Evolutionary conservation across 208 protist genomes (phyloP).

Genomic region (Tritrichomonas musculus): DNA sequence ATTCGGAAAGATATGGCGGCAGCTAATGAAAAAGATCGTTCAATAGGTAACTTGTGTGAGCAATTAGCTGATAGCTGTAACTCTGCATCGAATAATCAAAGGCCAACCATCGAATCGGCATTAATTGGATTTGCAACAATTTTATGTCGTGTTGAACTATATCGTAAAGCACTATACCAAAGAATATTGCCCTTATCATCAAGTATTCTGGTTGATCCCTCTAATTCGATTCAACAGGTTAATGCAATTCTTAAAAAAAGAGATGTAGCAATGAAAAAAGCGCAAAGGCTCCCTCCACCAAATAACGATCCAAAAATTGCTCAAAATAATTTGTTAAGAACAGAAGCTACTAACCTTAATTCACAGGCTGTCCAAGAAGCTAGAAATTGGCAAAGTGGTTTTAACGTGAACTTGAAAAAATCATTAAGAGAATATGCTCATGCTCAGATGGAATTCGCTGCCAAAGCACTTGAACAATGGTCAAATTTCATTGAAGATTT

Average conservation of each 20-base stretch:
- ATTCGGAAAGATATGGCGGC: background rate
- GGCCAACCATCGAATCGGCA: background rate
- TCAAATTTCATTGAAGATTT: constrained; percentile 1
- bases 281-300: background rate
- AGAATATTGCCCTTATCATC: background rate
- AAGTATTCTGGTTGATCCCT: background rate
- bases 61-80: background rate
- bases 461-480: constrained; percentile 18
- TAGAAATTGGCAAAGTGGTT: background rate
- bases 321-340: background rate
- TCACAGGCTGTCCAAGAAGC: background rate
- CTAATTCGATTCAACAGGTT: background rate
- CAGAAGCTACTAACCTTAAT: background rate
- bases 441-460: constrained; percentile 27
- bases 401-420: background rate
- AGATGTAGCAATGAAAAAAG: background rate
- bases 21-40: background rate
- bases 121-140: constrained; percentile 15
- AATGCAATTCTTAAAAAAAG: background rate
- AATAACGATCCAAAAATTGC: background rate
- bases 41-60: constrained; percentile 8
- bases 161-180: background rate
- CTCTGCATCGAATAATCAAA: background rate
- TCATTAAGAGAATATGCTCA: background rate
- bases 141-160: background rate